Evolutionary conservation across 2,329 filamentous ascomycete genomes (phyloP).

Genomic region (Spiromastix sp.): DNA sequence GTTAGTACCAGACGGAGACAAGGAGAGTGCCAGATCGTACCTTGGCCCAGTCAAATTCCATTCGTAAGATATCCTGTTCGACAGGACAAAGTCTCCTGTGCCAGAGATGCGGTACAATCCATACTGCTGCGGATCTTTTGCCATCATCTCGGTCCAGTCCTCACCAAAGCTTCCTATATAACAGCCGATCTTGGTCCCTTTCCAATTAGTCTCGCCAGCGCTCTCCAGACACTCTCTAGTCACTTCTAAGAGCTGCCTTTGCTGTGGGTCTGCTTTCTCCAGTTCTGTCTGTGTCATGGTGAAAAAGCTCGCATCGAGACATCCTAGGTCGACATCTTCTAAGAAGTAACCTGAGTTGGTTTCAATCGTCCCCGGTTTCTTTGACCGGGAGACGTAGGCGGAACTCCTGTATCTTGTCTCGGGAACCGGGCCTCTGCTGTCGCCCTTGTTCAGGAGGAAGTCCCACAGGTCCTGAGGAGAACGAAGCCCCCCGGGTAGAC

Average conservation of each 20-base stretch:
- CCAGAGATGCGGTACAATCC: slow-evolving; percentile 19
- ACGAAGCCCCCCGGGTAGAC: slow-evolving; percentile 16
- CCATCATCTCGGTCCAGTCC: slow-evolving; percentile 22
- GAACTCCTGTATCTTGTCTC: no score
- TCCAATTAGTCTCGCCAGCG: slow-evolving; percentile 18
- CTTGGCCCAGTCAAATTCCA: slow-evolving; percentile 15
- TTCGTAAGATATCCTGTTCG: slow-evolving; percentile 23
- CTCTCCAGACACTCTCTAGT: slow-evolving; percentile 22
- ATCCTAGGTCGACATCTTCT: slow-evolving; percentile 15
- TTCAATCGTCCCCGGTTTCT: not conserved
- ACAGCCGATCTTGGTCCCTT: slow-evolving; percentile 16
- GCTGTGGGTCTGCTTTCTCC: slow-evolving; percentile 22
- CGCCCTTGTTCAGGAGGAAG: slow-evolving; percentile 14
- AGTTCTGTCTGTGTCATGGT: slow-evolving; percentile 23
- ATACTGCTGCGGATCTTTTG: slow-evolving; percentile 20
- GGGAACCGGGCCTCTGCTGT: slow-evolving; percentile 5
- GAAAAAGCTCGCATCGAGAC: slow-evolving; percentile 27
- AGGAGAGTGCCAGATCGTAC: no score
- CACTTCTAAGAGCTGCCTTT: slow-evolving; percentile 21
- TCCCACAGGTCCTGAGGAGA: slow-evolving; percentile 14
- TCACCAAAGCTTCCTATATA: slow-evolving; percentile 23
- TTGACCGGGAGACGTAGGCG: not conserved
- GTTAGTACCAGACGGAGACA: not conserved
- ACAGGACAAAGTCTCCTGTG: slow-evolving; percentile 16
- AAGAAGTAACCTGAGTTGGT: slow-evolving; percentile 17